phyloP scores from a whole-genome alignment of 208 protist genomes.

The Vickermania ingenoplastis region DNA sequence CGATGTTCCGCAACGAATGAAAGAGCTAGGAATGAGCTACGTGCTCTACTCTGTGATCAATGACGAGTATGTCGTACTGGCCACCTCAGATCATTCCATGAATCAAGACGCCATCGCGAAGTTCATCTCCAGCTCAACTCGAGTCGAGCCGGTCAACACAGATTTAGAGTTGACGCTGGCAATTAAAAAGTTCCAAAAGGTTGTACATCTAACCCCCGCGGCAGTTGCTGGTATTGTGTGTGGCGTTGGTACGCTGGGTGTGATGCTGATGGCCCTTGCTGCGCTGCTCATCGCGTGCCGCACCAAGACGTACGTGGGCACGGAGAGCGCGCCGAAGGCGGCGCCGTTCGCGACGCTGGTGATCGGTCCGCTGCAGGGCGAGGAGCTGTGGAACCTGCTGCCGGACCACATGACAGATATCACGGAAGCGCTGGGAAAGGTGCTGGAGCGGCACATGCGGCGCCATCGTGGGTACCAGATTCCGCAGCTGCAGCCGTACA shows the following conservation, averaged over 20 bases:
- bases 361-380: slow-evolving; percentile 13
- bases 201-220: slow-evolving; percentile 10
- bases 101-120: neutral
- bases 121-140: neutral
- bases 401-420: slow-evolving; percentile 9
- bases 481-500: slow-evolving; percentile 17
- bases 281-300: slow-evolving; percentile 6
- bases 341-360: slow-evolving; percentile 16
- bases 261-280: neutral
- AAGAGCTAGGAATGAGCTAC: slow-evolving; percentile 7
- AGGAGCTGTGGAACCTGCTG: slow-evolving; percentile 17
- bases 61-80: slow-evolving; percentile 8
- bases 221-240: slow-evolving; percentile 9
- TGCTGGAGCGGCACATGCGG: slow-evolving; percentile 6
- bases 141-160: slow-evolving; percentile 8
- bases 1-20: neutral
- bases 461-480: slow-evolving; percentile 10
- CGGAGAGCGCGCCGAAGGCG: slow-evolving; percentile 13
- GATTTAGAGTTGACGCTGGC: slow-evolving; percentile 8
- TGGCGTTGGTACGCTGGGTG: slow-evolving; percentile 5
- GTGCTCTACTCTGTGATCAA: slow-evolving; percentile 8
- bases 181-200: slow-evolving; percentile 2
- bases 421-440: slow-evolving; percentile 5
- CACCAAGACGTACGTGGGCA: slow-evolving; percentile 11
- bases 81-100: neutral